Base-by-base conservation (phyloP, 2,329 filamentous ascomycete genomes). In the Xylariaceae sp. region DNA sequence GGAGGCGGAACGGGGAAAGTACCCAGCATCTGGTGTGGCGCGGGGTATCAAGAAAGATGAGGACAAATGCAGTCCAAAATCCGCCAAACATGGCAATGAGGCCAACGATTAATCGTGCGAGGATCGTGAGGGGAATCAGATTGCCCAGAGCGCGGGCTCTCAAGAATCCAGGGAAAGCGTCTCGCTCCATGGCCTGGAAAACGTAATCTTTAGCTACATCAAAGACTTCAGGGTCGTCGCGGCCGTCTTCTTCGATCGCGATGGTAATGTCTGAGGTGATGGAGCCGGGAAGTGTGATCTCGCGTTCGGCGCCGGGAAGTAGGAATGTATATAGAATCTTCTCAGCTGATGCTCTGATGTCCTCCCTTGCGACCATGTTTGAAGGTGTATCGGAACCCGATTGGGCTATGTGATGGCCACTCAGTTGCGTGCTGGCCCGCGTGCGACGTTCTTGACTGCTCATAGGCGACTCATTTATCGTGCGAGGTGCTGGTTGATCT, bases 271-370 rank as follows among this genome's bases (percentile, higher is more conserved):
- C 86, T 52, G 88, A 81, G 0, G 92, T 87, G 67, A 97, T 96
- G 35, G 85, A 85, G 58, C 91, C 87, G 0, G 94, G 92, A 4
- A 99, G 81, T 46, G 91, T 91, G 63, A 99, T 97, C 73, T 99
- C 94, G 63, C 95, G 85, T 74, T 99, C 94, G 0, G 94, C 89
- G n/a, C 91, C 91, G 0, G 91, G 91, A 1, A 99, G 83, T 4
- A 99, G 79, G 68, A 94, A 99, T 1, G 92, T 97, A 74, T 96
- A 99, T n/a, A 99, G 80, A 49, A 99, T 96, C 79, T 96, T 96
- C 75, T 97, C 94, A 0, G 95, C 95, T 2, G 90, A 96, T 7
- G 91, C 88, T 54, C 91, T 84, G 63, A 99, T 91, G 67, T 99
- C 94, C 59, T 90, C 84, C 60, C 94, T 82, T n/a, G 87, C 83